A percentile compares a stretch with the other conserved stretches of the same genome.
phyloP scores from a whole-genome alignment of 2,329 filamentous ascomycete species.

The Trichoderma sp. region DNA sequence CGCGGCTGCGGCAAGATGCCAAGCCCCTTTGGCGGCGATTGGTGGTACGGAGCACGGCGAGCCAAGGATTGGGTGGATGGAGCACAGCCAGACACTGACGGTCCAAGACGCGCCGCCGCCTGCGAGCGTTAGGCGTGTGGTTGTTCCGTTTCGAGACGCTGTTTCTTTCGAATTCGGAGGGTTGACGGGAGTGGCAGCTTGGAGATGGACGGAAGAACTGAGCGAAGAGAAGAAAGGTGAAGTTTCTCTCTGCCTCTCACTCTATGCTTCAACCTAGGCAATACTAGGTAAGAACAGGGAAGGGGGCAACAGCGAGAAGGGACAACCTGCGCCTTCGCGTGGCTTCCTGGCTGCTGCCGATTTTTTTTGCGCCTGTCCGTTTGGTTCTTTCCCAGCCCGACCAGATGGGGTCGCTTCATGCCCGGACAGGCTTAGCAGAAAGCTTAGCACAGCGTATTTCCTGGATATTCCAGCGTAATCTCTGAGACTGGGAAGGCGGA shows the following conservation, averaged over 20 bases:
- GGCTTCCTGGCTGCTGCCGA: constrained; percentile 11
- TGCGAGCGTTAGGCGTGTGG: not conserved
- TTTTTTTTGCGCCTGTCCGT: constrained; percentile 18
- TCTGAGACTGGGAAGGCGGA: too few relatives aligned
- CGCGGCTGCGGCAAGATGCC: constrained; percentile 22
- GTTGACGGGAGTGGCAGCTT: not conserved
- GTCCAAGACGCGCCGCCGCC: constrained; percentile 2
- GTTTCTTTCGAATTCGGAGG: not conserved
- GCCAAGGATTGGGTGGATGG: constrained; percentile 4
- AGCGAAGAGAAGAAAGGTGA: not conserved
- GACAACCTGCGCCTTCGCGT: constrained; percentile 15
- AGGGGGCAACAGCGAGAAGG: constrained; percentile 13
- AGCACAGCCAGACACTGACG: constrained; percentile 9
- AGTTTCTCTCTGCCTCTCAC: not conserved
- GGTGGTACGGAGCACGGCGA: constrained; percentile 18
- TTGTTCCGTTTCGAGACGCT: not conserved
- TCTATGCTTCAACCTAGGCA: too few relatives aligned
- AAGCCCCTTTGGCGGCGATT: constrained; percentile 17
- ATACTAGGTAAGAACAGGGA: not conserved
- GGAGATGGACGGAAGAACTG: not conserved
- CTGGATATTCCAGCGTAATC: not conserved
- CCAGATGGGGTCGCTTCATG: not conserved
- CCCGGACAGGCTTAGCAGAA: constrained; percentile 21
- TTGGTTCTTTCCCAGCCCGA: not conserved
- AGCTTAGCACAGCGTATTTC: constrained; percentile 9